Evolutionary conservation across 352 stramenopile genomes (phyloP), one percentile per base, ranked within the genome.

Genomic region (Phytophthora quininea): DNA sequence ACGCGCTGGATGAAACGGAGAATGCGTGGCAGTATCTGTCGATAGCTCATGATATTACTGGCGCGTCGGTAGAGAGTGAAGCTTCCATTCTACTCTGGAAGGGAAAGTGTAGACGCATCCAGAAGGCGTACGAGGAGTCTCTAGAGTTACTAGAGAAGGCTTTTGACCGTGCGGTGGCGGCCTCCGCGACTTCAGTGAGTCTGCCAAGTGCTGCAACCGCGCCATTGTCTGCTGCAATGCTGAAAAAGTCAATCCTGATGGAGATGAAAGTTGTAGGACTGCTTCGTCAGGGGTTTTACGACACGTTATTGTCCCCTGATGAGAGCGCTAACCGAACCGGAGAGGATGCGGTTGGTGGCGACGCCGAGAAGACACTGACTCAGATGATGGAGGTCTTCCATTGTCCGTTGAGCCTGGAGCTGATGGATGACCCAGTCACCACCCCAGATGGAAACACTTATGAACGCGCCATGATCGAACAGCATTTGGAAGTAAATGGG

Each of bases 381-480:
- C 80, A 91, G 52, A 86, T 92, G 67, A 79, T 92, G 67, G 84
- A 92, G 14, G 47, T 89, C 5, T 91, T 90, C 52, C 79, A 84
- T 38, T 93, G 84, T 35, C 84, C 84, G 10, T 42, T 93, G 64
- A 93, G 84, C 46, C 71, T 93, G 29, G 84, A 93, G 58, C 46
- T 88, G n/a, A 93, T 93, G 84, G 71, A 89, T 35, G 82, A 93
- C 50, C 84, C 84, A 1, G 84, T 93, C 3, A 90, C 86, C 45
- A 90, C 82, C 3, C 82, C 84, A 3, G 84, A 84, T 15, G 84
- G 84, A n/a, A 83, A 89, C 61, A 88, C 84, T 45, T 93, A 90
- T 59, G 84, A 93, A 40, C 84, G 84, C 35, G 77, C 82, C 1
- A 91, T 93, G 84, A 93, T 93, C 40, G 82, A 93, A 51, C 76